These are phyloP conservation scores for Escovopsis weberi DNA, from an alignment of 2,329 filamentous ascomycete species.

Conservation along the genomic window DNA sequence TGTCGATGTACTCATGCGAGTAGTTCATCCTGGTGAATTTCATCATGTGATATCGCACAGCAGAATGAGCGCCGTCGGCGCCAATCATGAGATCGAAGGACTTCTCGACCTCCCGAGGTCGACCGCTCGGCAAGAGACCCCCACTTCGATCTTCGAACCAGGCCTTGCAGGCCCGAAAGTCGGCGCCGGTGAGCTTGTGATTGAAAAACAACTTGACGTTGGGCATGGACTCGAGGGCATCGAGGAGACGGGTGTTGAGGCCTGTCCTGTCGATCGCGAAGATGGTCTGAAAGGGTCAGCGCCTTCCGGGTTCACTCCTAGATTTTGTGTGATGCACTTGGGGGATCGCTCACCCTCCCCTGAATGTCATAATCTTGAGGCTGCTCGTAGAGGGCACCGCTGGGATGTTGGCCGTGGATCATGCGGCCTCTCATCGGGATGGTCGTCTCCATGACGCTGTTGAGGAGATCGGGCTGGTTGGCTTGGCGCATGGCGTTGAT, in stretches of 20 bases:
- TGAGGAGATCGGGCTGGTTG: slow-evolving; percentile 50
- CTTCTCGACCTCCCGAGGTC: slow-evolving; percentile 62
- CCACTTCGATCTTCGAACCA: slow-evolving; percentile 61
- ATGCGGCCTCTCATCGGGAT: slow-evolving; percentile 94
- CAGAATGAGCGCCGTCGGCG: slow-evolving; percentile 88
- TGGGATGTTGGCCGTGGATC: slow-evolving; percentile 63
- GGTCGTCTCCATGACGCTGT: slow-evolving; percentile 59
- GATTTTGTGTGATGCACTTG: no score
- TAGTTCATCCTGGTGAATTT: slow-evolving; percentile 87
- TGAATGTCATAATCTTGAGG: slow-evolving; percentile 85
- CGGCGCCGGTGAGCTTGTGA: slow-evolving; percentile 82
- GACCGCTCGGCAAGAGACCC: slow-evolving; percentile 21
- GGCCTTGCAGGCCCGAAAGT: slow-evolving; percentile 64
- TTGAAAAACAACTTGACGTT: slow-evolving; percentile 91
- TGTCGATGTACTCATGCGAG: slow-evolving; percentile 88
- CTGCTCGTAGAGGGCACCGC: slow-evolving; percentile 59
- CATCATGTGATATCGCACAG: slow-evolving; percentile 87
- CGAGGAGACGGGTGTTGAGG: slow-evolving; percentile 71
- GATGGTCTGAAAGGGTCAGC: slow-evolving; percentile 44
- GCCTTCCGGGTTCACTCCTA: no score
- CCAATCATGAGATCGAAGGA: slow-evolving; percentile 88
- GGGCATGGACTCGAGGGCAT: slow-evolving; percentile 66
- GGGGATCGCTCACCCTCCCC: slow-evolving; percentile 48
- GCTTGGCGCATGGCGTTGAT: slow-evolving; percentile 74
- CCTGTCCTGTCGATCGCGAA: slow-evolving; percentile 72